Evolutionary conservation across 345 rosid genomes (phyloP), one percentile per base, ranked within the genome.

Genomic region (Clausena lansium): DNA sequence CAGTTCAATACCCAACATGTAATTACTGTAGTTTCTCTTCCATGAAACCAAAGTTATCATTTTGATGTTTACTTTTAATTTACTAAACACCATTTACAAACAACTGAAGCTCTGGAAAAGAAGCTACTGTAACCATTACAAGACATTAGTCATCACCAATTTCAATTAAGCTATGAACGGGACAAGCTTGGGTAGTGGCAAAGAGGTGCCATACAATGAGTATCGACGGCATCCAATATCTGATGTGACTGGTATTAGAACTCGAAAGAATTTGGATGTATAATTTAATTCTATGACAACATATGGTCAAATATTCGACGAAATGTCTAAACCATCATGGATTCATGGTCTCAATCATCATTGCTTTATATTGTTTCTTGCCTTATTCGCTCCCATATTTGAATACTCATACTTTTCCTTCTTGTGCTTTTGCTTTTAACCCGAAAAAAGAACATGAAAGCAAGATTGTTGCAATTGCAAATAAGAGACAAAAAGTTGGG

Each of bases 241-340:
- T 10, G 2, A 41, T 41, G 47, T 41, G 5, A 45, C 1, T 55
- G 66, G 45, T 35, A 77, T 88, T 87, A 94, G 87, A 88, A 92
- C 89, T 89, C 86, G 67, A 45, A 45, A 45, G 14, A 45, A 45
- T 91, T 91, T 89, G 78, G 41, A 76, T n/a, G 5, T 8, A 64
- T 68, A 50, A 38, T 15, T 71, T 77, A 13, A 25, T 60, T 19
- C 17, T 11, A 20, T 14, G 47, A 39, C 67, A 27, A 17, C 4
- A 11, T 20, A 17, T 57, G 20, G 57, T 80, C 11, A 78, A 55
- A 67, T 83, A 91, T 84, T 92, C 81, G 92, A 83, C 88, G 97
- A 95, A 91, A 95, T 95, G 98, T 97, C 88, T 86, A 90, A 91
- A 83, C 86, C 81, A 95, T 93, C 81, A 95, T 33, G 4, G 4